Percentiles rank a stretch among this genome's conserved stretches.
Evolutionary conservation across 805 yeast species (phyloP).

Genomic region (Dipodascus albidus): DNA sequence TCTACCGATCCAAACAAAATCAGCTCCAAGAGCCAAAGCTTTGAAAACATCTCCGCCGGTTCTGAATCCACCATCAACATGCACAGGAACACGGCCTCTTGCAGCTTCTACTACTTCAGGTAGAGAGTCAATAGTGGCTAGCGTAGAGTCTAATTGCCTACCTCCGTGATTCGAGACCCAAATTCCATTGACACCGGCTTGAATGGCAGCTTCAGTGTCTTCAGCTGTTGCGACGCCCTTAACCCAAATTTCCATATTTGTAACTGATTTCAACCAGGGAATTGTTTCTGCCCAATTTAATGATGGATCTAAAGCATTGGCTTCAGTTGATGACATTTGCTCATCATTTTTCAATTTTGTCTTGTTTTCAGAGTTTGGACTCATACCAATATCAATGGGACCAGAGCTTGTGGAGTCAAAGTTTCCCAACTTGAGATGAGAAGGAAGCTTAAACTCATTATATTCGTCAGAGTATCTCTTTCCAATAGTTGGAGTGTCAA

Average conservation of each 20-base stretch:
- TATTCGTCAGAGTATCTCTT: constrained; percentile 38
- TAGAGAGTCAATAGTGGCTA: constrained; percentile 54
- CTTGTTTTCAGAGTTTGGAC: constrained; percentile 14
- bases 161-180: constrained; percentile 70
- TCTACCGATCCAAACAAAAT: constrained; percentile 53
- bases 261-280: constrained; percentile 20
- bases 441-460: constrained; percentile 17
- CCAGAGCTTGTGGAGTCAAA: constrained; percentile 10
- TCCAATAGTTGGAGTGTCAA: constrained; percentile 45
- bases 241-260: constrained; percentile 36
- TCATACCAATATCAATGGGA: constrained; percentile 18
- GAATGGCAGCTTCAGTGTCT: constrained; percentile 49
- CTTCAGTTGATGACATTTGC: constrained; percentile 5
- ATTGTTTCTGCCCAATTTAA: constrained; percentile 23
- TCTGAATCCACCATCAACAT: constrained; percentile 58
- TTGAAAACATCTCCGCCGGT: constrained; percentile 57
- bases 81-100: constrained; percentile 41
- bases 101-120: constrained; percentile 36
- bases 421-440: constrained; percentile 20
- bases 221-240: constrained; percentile 62
- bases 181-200: constrained; percentile 49
- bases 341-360: constrained; percentile 4
- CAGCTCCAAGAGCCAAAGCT: constrained; percentile 61
- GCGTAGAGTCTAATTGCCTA: constrained; percentile 53
- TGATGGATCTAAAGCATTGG: constrained; percentile 19